Evolutionary conservation across 202 grass and related monocot species (phyloP), one percentile per base, ranked within the genome.

Genomic region (Carex arenaria): DNA sequence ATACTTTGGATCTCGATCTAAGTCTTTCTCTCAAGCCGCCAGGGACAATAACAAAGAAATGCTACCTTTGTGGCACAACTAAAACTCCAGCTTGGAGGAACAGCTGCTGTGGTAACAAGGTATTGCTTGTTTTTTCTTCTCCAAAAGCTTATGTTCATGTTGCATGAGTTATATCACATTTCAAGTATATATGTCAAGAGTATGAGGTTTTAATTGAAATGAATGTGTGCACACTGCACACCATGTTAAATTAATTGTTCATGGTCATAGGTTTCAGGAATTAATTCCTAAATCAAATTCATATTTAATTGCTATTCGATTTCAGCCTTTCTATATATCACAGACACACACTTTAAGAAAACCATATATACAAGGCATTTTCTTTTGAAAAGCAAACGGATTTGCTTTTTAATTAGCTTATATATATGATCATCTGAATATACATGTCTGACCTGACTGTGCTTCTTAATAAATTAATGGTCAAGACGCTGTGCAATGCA

Each of bases 401-500:
- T 30, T 32, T 18, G 7, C n/a, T 34, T 77, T 56, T 4, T 18
- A 30, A 56, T 30, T 55, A 47, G 1, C 42, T 49, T 47, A 23
- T 47, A 11, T 72, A 52, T 15, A 15, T 55, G 22, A 28, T 32
- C 4, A 17, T 75, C 45, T 12, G 52, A 74, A 15, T 72, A 56
- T 55, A 32, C 42, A 20, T 9, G 23, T 32, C 23, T 75, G 47
- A 49, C n/a, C 47, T 82, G 72, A 34, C 5, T 82, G 2, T 82
- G n/a, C 40, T 67, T 67, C 42, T 82, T 80, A 23, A 57, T 11
- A 64, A 64, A 80, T 40, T 3, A 80, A 28, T 7, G 56, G 19
- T 80, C 8, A 67, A 82, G 79, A 19, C 61, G 5, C 15, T 82
- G 13, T 82, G 79, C 28, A 67, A 82, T n/a, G 43, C 42, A 66